Evolutionary conservation across 305 asterid species (phyloP), one percentile per base, ranked within the genome.

Genomic region (Stenogyne calaminthoides): DNA sequence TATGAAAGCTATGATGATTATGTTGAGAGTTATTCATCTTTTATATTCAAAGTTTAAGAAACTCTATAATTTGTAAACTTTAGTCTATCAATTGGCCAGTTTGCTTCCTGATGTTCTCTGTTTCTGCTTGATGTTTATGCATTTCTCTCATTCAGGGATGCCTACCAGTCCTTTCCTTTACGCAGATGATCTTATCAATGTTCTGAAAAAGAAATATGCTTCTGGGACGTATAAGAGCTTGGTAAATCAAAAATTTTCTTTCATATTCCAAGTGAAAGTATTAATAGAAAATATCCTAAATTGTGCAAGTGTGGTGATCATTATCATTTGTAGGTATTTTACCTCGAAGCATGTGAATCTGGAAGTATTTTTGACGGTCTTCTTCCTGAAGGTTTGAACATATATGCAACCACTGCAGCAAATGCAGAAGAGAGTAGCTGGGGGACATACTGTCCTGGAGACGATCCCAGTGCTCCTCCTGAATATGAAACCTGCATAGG

Each of bases 401-500:
- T 95, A 52, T 95, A 90, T 67, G 98, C 95, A 56, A 92, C 98
- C 49, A 92, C 99, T 56, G 98, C 99, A 65, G 85, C 99, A 79
- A 91, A 92, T 80, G 93, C 98, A 29, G 90, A 81, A 36, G 99
- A 95, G 82, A 89, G 89, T 76, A 95, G 99, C 80, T 95, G 95
- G 96, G 99, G 95, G 47, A 95, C 98, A 58, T 95, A 92, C 80
- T 95, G 99, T 82, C 99, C 99, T 0, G 98, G 96, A 57, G 97
- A 92, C 67, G 36, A 58, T 78, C 95, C 95, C 52, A 82, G 92
- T 72, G 93, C 97, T 74, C 95, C 98, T 47, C 89, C 88, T 0
- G 97, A 86, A 80, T 92, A 89, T 20, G 92, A 83, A 27, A 92
- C 99, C 59, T 95, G 99, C 84, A 81, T 95, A 73, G 97, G 98